phyloP scores from a whole-genome alignment of 2,329 filamentous ascomycete species.

The Exophiala aquamarina region DNA sequence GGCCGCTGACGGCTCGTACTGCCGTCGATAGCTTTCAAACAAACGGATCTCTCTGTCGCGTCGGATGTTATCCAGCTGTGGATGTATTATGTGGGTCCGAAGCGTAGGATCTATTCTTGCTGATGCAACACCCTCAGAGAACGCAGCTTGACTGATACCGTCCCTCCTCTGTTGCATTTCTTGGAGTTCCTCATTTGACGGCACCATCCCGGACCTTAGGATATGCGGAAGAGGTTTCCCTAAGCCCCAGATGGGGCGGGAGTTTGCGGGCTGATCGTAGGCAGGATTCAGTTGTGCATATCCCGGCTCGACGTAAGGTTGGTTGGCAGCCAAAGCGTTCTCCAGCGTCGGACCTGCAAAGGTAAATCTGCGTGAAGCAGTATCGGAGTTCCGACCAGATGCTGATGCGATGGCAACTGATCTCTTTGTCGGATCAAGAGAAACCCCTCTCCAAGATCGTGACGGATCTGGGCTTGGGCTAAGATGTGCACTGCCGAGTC shows the following conservation, averaged over 20 bases:
- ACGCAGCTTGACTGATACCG: not conserved
- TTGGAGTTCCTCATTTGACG: constrained; percentile 42
- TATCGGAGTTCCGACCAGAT: constrained; percentile 5
- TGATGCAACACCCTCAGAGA: constrained; percentile 9
- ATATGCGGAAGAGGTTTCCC: constrained; percentile 56
- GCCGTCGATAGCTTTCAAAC: constrained; percentile 10
- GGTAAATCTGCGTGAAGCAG: constrained; percentile 28
- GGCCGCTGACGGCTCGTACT: constrained; percentile 7
- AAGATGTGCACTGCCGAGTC: too few species aligned
- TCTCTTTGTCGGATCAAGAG: constrained; percentile 3
- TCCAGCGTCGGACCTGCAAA: constrained; percentile 29
- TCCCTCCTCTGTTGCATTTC: constrained; percentile 19
- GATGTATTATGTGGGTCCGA: constrained; percentile 6
- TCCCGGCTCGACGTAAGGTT: constrained; percentile 53
- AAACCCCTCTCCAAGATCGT: constrained; percentile 6
- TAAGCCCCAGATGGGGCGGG: constrained; percentile 54
- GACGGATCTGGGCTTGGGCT: constrained; percentile 12
- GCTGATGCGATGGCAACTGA: constrained; percentile 13
- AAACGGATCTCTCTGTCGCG: constrained; percentile 15
- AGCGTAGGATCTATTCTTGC: constrained; percentile 17
- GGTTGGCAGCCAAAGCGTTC: constrained; percentile 32
- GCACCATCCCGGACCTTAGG: constrained; percentile 54
- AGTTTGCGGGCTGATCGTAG: constrained; percentile 52
- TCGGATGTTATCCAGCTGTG: constrained; percentile 13
- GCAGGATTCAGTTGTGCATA: constrained; percentile 55